These are phyloP conservation scores for Blastomyces silverae DNA, from an alignment of 2,329 filamentous ascomycete species.

Conservation along the genomic window DNA sequence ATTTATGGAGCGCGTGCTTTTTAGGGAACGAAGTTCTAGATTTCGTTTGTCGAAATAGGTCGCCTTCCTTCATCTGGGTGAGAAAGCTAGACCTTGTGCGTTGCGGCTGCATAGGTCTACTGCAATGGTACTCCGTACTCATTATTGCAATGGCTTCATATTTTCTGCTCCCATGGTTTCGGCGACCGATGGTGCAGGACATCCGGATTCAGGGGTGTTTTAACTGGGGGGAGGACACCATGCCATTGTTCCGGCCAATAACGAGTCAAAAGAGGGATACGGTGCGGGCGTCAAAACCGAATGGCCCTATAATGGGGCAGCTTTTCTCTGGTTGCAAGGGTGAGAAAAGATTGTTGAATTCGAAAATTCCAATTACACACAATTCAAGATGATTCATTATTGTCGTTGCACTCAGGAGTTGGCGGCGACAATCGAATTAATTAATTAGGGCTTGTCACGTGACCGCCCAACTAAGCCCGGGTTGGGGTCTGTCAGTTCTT, in stretches of 20 bases:
- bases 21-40: neutral
- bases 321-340: neutral
- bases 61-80: too few relatives aligned
- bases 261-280: neutral
- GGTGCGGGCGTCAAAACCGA: neutral
- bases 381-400: too few relatives aligned
- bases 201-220: neutral
- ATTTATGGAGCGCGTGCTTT: neutral
- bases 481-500: too few relatives aligned
- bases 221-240: neutral
- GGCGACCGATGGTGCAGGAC: neutral
- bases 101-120: neutral
- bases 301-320: neutral
- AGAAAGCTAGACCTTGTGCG: neutral
- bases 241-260: neutral
- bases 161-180: neutral
- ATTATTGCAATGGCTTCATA: neutral
- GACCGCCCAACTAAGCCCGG: neutral
- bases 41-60: too few relatives aligned
- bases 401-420: too few relatives aligned
- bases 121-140: too few relatives aligned
- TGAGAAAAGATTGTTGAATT: neutral
- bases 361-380: too few relatives aligned
- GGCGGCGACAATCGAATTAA: too few relatives aligned
- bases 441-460: neutral